Conservation (phyloP, 306 rosid species). For the Biancaea sappan region DNA sequence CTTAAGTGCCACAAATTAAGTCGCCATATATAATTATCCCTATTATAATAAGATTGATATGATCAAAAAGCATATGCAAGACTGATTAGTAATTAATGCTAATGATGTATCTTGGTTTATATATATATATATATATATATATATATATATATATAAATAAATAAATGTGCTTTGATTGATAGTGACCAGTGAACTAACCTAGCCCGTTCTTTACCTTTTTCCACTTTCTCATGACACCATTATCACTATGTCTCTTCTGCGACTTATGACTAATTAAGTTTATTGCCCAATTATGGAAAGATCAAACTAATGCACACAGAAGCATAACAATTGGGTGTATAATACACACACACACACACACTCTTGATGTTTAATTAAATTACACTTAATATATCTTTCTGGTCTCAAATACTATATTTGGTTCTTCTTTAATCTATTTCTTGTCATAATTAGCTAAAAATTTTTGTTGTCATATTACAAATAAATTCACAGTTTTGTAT, state of each 20-base stretch:
- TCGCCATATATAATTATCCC: slow-evolving; percentile 15
- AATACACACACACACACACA: too few relatives aligned
- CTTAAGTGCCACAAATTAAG: slow-evolving; percentile 40
- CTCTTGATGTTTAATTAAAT: too few relatives aligned
- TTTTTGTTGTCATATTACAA: too few relatives aligned
- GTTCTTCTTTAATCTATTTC: too few relatives aligned
- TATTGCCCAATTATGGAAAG: slow-evolving; percentile 17
- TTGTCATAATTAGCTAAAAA: too few relatives aligned
- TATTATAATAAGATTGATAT: slow-evolving; percentile 29
- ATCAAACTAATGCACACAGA: slow-evolving; percentile 2
- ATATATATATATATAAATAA: too few relatives aligned
- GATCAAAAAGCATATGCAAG: slow-evolving; percentile 36
- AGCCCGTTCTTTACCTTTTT: slow-evolving; percentile 49
- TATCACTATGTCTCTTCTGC: too few relatives aligned
- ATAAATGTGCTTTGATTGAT: slow-evolving; percentile 37
- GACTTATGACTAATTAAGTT: neutral
- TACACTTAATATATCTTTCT: too few relatives aligned
- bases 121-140: slow-evolving; percentile 3
- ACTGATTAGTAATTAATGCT: neutral
- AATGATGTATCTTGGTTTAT: slow-evolving; percentile 5
- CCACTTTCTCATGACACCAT: slow-evolving; percentile 34
- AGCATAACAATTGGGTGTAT: neutral
- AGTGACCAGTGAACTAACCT: slow-evolving; percentile 48
- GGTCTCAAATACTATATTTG: too few relatives aligned
- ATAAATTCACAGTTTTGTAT: too few relatives aligned